Base-by-base conservation (phyloP, 129 eudicot genomes). In the Artemisia argyi region DNA sequence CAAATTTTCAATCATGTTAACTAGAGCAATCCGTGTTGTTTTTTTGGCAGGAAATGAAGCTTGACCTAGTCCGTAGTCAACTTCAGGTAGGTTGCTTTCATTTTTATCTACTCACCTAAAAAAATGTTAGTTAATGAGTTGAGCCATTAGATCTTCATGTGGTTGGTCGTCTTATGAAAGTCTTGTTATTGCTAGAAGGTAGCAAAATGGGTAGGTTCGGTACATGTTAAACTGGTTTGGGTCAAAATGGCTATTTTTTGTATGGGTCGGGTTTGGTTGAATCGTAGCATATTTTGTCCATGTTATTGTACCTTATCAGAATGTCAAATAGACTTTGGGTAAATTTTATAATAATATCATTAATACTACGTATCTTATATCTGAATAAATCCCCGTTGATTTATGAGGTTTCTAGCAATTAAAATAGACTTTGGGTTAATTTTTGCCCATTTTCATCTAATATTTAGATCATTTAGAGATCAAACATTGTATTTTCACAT, bases 51-150 rank as follows among this genome's bases (percentile, higher is more conserved):
- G 99, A 86, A 76, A 66, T 69, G 70, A 94, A 94, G 76, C 88
- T 90, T 76, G 96, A 87, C 15, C 84, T 85, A 60, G 76, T 86
- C 55, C 93, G 96, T 50, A 76, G 74, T 73, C 97, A 87, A 78
- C 84, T 94, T 69, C 97, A 86, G 92, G 99, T 90, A 80, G 66
- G 30, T 35, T 28, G 1, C 58, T 66, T 24, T 48, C 12, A 20
- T 76, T 66, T 48, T 73, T 28, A 46, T 65, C 30, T 54, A 47
- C 14, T 68, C 68, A 13, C 39, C 42, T 1, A 24, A 9, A 67
- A 77, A 35, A 78, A 13, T 42, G 13, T 30, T 47, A 50, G 52
- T 35, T 28, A 66, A n/a, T 20, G 42, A 35, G 28, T 65, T 42
- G 17, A 2, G 17, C 48, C 55, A 3, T 74, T 52, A 28, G 47